Evolutionary conservation across 148 eudicot species (phyloP), one percentile per base, ranked within the genome.

Genomic region (Chenopodium quinoa): DNA sequence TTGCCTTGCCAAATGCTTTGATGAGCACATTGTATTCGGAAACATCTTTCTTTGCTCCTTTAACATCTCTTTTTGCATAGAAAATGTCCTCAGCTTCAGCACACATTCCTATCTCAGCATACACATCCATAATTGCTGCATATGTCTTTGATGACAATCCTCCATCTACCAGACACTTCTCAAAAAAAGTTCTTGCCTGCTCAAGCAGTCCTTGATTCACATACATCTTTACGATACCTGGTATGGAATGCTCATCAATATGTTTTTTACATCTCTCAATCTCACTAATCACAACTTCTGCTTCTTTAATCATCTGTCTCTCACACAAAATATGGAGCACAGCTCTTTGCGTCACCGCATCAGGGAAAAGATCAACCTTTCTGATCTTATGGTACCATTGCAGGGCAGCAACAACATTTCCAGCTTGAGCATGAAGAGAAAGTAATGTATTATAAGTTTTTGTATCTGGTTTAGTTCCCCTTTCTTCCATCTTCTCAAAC

Each of bases 31-130:
- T 94, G 80, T 91, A 93, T 83, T 88, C 97, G 82, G 85, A 73
- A 40, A 94, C 84, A 81, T 91, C 97, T 81, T 88, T 92, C 80
- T 82, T 88, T 81, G 86, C 84, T 48, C 90, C 90, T 69, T 27
- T 80, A 19, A 79, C 79, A 50, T 86, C 88, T 85, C 90, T 80
- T 77, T 87, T 87, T 46, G 89, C 68, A 81, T 75, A 72, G 78
- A 94, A 94, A 52, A 94, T 89, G 75, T 83, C 81, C 91, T 94
- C 98, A 9, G 97, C 97, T 84, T 93, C 98, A 78, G 89, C 89
- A 90, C 93, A 92, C 52, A 89, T 86, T 37, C 94, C 97, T 77
- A 86, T 89, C 69, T 94, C 93, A 66, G 97, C 97, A 87, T 94
- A 93, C 34, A 87, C 90, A 89, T 93, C 95, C 29, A 93, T 88